Conservation (phyloP, 805 yeast genomes). For the Limtongozyma cylindracea region DNA sequence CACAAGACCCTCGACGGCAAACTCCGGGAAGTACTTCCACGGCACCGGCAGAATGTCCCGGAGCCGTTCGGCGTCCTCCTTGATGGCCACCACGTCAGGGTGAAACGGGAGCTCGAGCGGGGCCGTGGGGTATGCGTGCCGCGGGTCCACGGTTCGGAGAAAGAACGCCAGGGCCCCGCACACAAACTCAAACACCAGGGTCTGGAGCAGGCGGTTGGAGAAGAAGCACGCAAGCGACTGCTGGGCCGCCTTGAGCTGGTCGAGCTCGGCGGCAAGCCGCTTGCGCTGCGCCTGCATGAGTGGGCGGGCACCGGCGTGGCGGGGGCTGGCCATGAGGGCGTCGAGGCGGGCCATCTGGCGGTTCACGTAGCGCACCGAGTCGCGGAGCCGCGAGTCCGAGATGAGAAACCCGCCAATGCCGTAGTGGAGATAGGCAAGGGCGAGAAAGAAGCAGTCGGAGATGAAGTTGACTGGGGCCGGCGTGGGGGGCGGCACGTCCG, state of each 20-base stretch:
- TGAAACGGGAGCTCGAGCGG: slow-evolving; percentile 19
- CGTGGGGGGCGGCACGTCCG: slow-evolving; percentile 27
- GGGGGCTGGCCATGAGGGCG: too few species aligned
- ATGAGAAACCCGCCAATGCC: slow-evolving; percentile 66
- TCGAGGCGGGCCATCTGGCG: too few species aligned
- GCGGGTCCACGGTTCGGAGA: slow-evolving; percentile 48
- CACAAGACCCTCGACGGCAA: slow-evolving; percentile 57
- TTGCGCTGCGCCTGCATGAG: slow-evolving; percentile 1
- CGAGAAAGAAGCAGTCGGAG: slow-evolving; percentile 70
- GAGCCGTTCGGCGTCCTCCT: slow-evolving; percentile 49
- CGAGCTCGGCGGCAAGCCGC: slow-evolving; percentile 9
- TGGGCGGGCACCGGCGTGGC: too few species aligned
- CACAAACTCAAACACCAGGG: slow-evolving; percentile 51
- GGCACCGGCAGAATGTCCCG: slow-evolving; percentile 44
- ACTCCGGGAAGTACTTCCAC: slow-evolving; percentile 72
- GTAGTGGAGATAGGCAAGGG: slow-evolving; percentile 60
- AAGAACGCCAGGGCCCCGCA: slow-evolving; percentile 56
- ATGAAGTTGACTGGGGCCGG: too few species aligned
- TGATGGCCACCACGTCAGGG: slow-evolving; percentile 28
- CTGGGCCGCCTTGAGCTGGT: slow-evolving; percentile 6
- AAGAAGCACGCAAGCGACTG: slow-evolving; percentile 26
- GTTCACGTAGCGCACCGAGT: slow-evolving; percentile 20
- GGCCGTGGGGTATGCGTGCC: slow-evolving; percentile 29
- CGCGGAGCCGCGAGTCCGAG: slow-evolving; percentile 23
- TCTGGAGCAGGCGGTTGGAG: slow-evolving; percentile 27